Evolutionary conservation across 164 flowering plant species (phyloP).

Genomic region (Euptelea pleiosperma): DNA sequence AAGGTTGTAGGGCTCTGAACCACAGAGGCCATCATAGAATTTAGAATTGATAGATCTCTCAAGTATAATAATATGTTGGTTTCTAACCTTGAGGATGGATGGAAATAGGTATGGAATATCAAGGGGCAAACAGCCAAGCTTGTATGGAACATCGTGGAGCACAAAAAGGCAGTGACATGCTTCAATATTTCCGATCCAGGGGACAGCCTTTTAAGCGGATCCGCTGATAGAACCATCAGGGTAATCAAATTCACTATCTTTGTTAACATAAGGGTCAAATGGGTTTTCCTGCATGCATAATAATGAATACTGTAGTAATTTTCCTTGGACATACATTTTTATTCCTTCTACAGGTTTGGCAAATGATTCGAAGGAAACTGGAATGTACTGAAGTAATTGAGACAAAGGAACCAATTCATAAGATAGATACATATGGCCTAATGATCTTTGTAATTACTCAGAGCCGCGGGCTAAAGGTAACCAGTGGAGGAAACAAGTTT

Average conservation of each 20-base stretch:
- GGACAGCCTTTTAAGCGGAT: slow-evolving; percentile 68
- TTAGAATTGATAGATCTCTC: not conserved
- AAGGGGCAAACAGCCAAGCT: slow-evolving; percentile 51
- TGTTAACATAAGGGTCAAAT: not conserved
- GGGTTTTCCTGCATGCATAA: not conserved
- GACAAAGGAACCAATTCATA: slow-evolving; percentile 50
- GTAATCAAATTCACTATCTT: slow-evolving; percentile 23
- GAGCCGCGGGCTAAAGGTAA: slow-evolving; percentile 56
- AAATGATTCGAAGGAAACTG: slow-evolving; percentile 44
- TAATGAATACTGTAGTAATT: not conserved
- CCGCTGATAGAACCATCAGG: slow-evolving; percentile 69
- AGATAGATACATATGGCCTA: slow-evolving; percentile 45
- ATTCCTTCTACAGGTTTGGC: slow-evolving; percentile 56
- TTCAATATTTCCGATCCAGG: slow-evolving; percentile 63
- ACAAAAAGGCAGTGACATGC: slow-evolving; percentile 68
- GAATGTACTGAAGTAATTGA: slow-evolving; percentile 59
- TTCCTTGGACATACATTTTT: not conserved
- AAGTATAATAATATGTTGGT: not conserved
- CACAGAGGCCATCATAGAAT: not conserved
- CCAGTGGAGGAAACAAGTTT: not conserved
- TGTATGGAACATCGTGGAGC: slow-evolving; percentile 55
- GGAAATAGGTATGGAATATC: slow-evolving; percentile 65
- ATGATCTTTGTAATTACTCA: slow-evolving; percentile 39
- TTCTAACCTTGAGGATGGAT: not conserved
- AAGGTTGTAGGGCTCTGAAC: no score